Base-by-base conservation (phyloP, 2,329 filamentous ascomycete species). In the Colletotrichum zoysiae region DNA sequence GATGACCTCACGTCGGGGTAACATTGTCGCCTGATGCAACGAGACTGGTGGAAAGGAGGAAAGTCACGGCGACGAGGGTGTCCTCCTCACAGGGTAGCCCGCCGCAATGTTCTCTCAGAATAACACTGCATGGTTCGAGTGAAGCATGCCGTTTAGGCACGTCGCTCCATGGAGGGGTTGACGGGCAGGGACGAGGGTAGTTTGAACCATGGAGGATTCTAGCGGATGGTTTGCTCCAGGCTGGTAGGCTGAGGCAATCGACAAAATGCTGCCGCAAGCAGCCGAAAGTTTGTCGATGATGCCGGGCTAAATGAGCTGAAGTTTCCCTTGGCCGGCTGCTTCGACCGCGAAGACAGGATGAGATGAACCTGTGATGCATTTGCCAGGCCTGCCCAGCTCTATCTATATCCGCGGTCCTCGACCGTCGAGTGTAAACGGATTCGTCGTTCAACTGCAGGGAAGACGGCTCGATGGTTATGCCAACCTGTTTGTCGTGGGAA, bases 201-300 rank as follows among this genome's bases (percentile, higher is more conserved):
- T 57, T 58, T 23, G 42, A 35, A 61, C 44, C 30, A 48, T 61
- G 11, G 40, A 61, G 12, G n/a, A 48, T 48, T 51, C 3, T 35
- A 18, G 69, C 69, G 69, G 65, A 30, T 64, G 42, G 40, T 42
- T 71, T 71, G 65, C 65, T 71, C 65, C 69, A 63, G 59, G 18
- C 18, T 40, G 14, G 55, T 53, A 38, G 35, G 53, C 51, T 64
- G 59, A 64, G 44, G 40, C 30, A 26, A 42, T 53, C 11, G 12
- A 59, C n/a, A 55, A 42, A 57, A 58, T n/a, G 42, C 53, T 59
- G 68, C 57, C 62, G 69, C 65, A 64, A 69, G 65, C 69, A 64
- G 58, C 59, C 69, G 58, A 60, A 71, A 71, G 50, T 64, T 33
- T 71, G 69, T 68, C 33, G 44, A 71, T 69, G 53, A 42, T 35